Percentiles rank a stretch among this genome's conserved stretches.
These are phyloP conservation scores for Epithemia pelagica DNA, from an alignment of 108 stramenopile species.

Conservation along the genomic window DNA sequence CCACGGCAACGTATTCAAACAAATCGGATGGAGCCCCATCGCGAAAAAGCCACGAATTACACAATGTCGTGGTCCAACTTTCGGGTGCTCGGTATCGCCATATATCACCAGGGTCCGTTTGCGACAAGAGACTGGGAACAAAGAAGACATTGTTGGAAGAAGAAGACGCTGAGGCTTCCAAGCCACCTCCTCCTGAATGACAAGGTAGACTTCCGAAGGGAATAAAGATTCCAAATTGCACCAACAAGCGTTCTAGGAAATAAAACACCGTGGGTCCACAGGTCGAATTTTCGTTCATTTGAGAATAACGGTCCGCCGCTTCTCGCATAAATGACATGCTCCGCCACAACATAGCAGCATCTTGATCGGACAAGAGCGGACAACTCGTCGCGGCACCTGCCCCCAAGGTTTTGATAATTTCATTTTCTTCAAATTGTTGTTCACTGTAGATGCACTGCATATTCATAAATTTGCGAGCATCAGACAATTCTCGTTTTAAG, in stretches of 20 bases:
- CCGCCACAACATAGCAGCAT: conserved; percentile 60
- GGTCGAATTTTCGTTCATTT: conserved; percentile 30
- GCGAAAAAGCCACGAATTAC: conserved; percentile 55
- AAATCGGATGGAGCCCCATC: conserved; percentile 58
- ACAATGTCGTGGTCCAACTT: conserved; percentile 33
- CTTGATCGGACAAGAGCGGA: conserved; percentile 36
- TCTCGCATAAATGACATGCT: conserved; percentile 65
- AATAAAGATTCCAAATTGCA: conserved; percentile 58
- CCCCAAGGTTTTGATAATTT: conserved; percentile 27
- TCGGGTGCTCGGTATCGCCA: conserved; percentile 75
- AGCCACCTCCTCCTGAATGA: neutral
- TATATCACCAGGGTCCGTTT: conserved; percentile 39
- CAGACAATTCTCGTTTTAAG: conserved; percentile 36
- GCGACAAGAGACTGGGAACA: conserved; percentile 58
- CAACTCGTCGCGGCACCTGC: conserved; percentile 25
- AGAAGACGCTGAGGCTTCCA: neutral
- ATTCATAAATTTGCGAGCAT: conserved; percentile 37
- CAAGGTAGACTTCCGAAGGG: conserved; percentile 30
- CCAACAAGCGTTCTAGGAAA: conserved; percentile 61
- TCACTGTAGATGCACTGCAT: conserved; percentile 33
- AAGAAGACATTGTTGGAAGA: conserved; percentile 63
- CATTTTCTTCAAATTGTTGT: conserved; percentile 36
- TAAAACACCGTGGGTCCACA: conserved; percentile 45
- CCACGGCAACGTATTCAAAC: conserved; percentile 62
- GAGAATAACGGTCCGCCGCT: conserved; percentile 50